These are phyloP conservation scores for Pulchroboletus neoregius DNA, from an alignment of 1,284 basidiomycete genomes.

Conservation along the genomic window DNA sequence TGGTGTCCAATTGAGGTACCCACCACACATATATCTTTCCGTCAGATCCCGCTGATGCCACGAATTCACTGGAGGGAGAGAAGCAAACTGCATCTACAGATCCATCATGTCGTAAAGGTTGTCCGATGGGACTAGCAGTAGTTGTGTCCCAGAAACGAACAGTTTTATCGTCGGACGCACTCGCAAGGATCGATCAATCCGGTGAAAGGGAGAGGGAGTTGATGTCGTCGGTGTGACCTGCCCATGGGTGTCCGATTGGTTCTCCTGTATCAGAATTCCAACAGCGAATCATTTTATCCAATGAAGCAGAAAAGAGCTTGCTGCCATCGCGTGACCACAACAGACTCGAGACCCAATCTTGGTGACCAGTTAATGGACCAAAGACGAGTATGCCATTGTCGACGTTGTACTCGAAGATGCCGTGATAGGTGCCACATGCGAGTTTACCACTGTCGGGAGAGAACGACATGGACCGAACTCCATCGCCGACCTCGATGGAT, in stretches of 20 bases:
- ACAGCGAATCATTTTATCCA: neutral
- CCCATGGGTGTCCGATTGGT: conserved; percentile 3
- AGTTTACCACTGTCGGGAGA: conserved; percentile 10
- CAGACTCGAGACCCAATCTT: neutral
- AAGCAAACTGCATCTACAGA: neutral
- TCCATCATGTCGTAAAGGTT: neutral
- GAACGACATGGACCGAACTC: neutral
- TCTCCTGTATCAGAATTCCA: conserved; percentile 6
- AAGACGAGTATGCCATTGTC: neutral
- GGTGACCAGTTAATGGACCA: neutral
- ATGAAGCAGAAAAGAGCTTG: conserved; percentile 2
- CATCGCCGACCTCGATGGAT: neutral
- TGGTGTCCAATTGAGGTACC: neutral
- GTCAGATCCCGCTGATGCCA: neutral
- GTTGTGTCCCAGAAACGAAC: conserved; percentile 15
- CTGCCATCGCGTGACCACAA: conserved; percentile 13
- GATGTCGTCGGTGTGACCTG: neutral
- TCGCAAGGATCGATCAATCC: conserved; percentile 8
- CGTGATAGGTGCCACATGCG: neutral
- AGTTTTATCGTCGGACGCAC: conserved; percentile 5
- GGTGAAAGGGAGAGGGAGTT: conserved; percentile 3
- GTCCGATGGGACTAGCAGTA: neutral
- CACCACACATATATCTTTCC: conserved; percentile 9
- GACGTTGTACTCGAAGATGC: conserved; percentile 1
- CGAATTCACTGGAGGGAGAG: conserved; percentile 7